Evolutionary conservation across 139 green algal species (phyloP), one percentile per base, ranked within the genome.

Genomic region (Coelastrella sp.): DNA sequence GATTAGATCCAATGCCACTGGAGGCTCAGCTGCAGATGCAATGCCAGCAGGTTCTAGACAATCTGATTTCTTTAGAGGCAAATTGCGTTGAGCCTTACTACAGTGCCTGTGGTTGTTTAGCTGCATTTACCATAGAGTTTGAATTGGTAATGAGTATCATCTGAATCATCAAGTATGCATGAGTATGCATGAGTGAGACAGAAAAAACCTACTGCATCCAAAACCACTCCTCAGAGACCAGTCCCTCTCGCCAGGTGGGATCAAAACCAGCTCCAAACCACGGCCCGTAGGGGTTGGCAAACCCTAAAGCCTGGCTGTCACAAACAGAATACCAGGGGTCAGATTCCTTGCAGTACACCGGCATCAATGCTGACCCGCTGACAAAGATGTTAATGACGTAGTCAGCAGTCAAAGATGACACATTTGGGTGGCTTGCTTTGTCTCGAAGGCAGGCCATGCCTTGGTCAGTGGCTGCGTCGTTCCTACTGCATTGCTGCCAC

Each of bases 381-480:
- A 85, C 58, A 57, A 85, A 57, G 14, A 85, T 68, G 80, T 85
- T 85, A 9, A 85, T 85, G 19, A 85, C 80, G 73, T 85, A 35
- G 9, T 59, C 24, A 58, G 24, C 11, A 11, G 80, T 68, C 57
- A 85, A 27, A 25, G 59, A 25, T 58, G 80, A 63, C 19, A 85
- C 80, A 73, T 57, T 65, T 49, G 58, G 58, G 58, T 73, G 25
- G 8, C 15, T 17, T 9, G 80, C 20, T 12, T 24, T 72, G 7
- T 66, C 20, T 22, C 57, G 17, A 25, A 85, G 80, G 80, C 80
- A 85, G 7, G 80, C 57, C 17, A 85, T 73, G 80, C 80, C 68
- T 76, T 76, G 68, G 68, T 76, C 68, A 27, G 68, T 76, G 17
- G 68, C 68, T 76, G 17, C 68, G 19, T 76, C 68, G 8, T 76